These are phyloP conservation scores for Davidsoniella virescens DNA, from an alignment of 2,329 filamentous ascomycete genomes.

Conservation along the genomic window DNA sequence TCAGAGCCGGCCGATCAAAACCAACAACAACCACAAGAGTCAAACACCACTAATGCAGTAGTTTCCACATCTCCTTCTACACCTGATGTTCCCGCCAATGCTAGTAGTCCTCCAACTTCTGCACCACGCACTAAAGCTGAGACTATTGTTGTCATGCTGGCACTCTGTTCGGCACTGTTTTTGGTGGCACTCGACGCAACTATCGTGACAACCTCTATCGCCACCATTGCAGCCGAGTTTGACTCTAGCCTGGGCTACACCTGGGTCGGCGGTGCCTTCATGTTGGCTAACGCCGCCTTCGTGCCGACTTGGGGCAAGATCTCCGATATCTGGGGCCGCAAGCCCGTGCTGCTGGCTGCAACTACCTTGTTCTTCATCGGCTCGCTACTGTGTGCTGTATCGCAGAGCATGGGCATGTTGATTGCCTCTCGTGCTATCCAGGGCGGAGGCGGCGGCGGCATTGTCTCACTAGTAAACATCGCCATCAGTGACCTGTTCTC, in stretches of 20 bases:
- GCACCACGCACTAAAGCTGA: slow-evolving; percentile 22
- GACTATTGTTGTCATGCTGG: slow-evolving; percentile 25
- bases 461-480: slow-evolving; percentile 44
- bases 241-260: slow-evolving; percentile 53
- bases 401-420: slow-evolving; percentile 33
- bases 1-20: neutral
- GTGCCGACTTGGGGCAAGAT: slow-evolving; percentile 55
- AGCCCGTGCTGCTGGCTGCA: slow-evolving; percentile 35
- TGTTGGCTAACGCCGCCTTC: slow-evolving; percentile 51
- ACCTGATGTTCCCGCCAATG: neutral
- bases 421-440: slow-evolving; percentile 40
- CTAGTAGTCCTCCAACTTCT: neutral
- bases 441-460: slow-evolving; percentile 39
- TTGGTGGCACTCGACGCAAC: slow-evolving; percentile 41
- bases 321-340: slow-evolving; percentile 42
- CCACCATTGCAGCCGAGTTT: slow-evolving; percentile 47
- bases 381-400: slow-evolving; percentile 36
- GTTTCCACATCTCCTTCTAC: neutral
- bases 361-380: slow-evolving; percentile 37
- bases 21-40: neutral
- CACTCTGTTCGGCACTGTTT: slow-evolving; percentile 30
- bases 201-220: slow-evolving; percentile 50
- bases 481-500: slow-evolving; percentile 40
- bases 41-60: neutral
- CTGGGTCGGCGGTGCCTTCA: slow-evolving; percentile 62